Percentiles rank a stretch among this genome's conserved stretches.
Evolutionary conservation across 176 grass and related monocot genomes (phyloP).

Genomic region (Triticum timopheevii): DNA sequence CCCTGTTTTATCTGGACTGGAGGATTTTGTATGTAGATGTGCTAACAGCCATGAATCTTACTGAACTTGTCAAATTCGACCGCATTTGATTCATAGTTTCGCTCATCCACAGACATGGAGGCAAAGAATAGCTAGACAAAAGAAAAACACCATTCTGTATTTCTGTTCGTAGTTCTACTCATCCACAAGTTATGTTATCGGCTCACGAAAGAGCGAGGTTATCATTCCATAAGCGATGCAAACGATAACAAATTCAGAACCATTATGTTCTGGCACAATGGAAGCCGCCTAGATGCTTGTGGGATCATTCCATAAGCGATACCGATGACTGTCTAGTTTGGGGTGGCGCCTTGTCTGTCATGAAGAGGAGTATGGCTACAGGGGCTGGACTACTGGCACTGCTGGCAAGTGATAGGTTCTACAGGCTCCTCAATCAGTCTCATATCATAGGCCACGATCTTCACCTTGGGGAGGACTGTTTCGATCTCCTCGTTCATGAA

Average conservation of each 20-base stretch:
- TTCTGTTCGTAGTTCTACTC: background rate
- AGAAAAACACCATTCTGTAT: background rate
- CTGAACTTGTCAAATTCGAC: background rate
- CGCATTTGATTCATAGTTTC: background rate
- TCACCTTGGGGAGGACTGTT: constrained; percentile 52
- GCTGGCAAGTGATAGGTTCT: background rate
- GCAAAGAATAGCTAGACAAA: background rate
- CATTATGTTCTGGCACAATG: background rate
- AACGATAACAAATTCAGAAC: background rate
- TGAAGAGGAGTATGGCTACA: background rate
- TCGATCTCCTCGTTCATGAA: constrained; percentile 61
- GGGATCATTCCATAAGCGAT: background rate
- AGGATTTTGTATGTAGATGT: background rate
- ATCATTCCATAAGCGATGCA: background rate
- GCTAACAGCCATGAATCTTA: background rate
- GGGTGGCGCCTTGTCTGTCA: background rate
- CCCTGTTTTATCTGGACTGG: background rate
- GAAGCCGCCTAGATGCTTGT: background rate
- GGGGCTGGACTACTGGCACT: background rate
- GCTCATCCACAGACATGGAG: background rate
- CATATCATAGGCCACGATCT: constrained; percentile 67
- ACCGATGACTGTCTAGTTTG: background rate
- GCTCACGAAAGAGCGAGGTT: background rate
- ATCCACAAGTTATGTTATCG: background rate
- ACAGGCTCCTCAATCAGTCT: background rate